Conservation (phyloP, 2,329 filamentous ascomycete species). For the Phialemonium atrogriseum region DNA sequence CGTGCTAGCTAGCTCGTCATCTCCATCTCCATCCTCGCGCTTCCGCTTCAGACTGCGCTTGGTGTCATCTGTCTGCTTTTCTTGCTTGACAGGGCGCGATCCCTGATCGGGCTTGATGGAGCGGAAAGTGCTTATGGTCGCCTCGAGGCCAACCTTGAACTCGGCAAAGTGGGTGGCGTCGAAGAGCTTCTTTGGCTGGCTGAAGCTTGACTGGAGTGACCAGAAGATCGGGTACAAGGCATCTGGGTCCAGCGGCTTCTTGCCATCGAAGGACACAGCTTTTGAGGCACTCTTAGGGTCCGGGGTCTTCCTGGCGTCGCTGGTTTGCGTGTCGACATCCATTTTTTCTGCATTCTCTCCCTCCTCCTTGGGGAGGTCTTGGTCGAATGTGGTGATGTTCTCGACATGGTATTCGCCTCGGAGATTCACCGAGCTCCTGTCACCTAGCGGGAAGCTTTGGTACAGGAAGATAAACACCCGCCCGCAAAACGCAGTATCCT, state of each 20-base stretch:
- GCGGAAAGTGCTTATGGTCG: constrained; percentile 49
- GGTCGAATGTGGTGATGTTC: constrained; percentile 82
- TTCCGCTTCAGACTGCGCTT: constrained; percentile 66
- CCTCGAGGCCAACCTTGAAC: constrained; percentile 71
- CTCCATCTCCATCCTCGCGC: constrained; percentile 46
- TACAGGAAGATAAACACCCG: constrained; percentile 98
- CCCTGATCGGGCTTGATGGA: constrained; percentile 40
- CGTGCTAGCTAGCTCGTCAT: constrained; percentile 57
- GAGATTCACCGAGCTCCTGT: constrained; percentile 95
- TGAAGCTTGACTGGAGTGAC: constrained; percentile 87
- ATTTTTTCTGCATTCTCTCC: constrained; percentile 41
- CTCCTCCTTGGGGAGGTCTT: constrained; percentile 30
- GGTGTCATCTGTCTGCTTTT: constrained; percentile 45
- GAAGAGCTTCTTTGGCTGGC: constrained; percentile 79
- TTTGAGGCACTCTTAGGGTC: constrained; percentile 28
- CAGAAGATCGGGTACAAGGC: constrained; percentile 87
- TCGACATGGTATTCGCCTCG: constrained; percentile 93
- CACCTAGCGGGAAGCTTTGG: constrained; percentile 91
- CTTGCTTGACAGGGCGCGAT: constrained; percentile 31
- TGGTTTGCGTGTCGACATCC: constrained; percentile 53
- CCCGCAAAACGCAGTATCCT: constrained; percentile 95
- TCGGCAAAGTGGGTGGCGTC: constrained; percentile 61
- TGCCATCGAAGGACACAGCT: constrained; percentile 33
- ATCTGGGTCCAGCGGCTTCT: constrained; percentile 54
- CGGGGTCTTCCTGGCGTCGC: constrained; percentile 23